Percentiles rank a stretch among this genome's conserved stretches.
Evolutionary conservation across 2,329 filamentous ascomycete genomes (phyloP).

Genomic region (Arthrobotrys sphaeroides): DNA sequence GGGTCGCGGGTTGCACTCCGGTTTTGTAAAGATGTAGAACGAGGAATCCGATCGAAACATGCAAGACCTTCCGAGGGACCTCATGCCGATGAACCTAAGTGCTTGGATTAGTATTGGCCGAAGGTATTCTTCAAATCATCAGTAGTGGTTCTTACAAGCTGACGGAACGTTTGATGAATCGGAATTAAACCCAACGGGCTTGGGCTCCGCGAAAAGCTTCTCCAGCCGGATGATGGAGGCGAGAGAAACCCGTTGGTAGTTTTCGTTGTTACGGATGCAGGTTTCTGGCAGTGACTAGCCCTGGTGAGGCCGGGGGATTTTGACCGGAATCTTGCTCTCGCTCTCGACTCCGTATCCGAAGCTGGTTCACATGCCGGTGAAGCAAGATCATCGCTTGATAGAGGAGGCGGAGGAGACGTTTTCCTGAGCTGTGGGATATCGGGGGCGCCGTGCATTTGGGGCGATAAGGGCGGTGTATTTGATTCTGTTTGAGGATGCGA

Average conservation of each 20-base stretch:
- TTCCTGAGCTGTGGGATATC: slow-evolving; percentile 36
- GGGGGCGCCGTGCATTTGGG: slow-evolving; percentile 30
- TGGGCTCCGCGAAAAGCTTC: slow-evolving; percentile 87
- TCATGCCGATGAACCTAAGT: slow-evolving; percentile 83
- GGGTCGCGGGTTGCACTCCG: slow-evolving; percentile 77
- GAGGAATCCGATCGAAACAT: slow-evolving; percentile 96
- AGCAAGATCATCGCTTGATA: background rate
- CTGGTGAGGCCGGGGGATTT: slow-evolving; percentile 14
- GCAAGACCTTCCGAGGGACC: slow-evolving; percentile 89
- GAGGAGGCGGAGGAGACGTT: slow-evolving; percentile 40
- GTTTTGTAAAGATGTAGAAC: slow-evolving; percentile 84
- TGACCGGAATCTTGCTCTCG: slow-evolving; percentile 48
- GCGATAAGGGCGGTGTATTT: background rate
- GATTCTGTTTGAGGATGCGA: slow-evolving; percentile 6
- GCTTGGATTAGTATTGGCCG: background rate
- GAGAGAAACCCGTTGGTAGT: slow-evolving; percentile 35
- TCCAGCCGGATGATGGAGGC: slow-evolving; percentile 68
- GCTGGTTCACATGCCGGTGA: background rate
- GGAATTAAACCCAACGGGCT: slow-evolving; percentile 94
- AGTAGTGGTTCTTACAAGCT: slow-evolving; percentile 81
- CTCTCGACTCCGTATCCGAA: slow-evolving; percentile 42
- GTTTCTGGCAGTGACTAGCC: background rate
- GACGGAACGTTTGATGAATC: slow-evolving; percentile 89
- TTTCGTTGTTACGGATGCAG: background rate
- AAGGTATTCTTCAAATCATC: background rate